Percentiles rank a stretch among this genome's conserved stretches.
Conservation (phyloP, 257 asterid genomes). For the Solanum sejunctum region DNA sequence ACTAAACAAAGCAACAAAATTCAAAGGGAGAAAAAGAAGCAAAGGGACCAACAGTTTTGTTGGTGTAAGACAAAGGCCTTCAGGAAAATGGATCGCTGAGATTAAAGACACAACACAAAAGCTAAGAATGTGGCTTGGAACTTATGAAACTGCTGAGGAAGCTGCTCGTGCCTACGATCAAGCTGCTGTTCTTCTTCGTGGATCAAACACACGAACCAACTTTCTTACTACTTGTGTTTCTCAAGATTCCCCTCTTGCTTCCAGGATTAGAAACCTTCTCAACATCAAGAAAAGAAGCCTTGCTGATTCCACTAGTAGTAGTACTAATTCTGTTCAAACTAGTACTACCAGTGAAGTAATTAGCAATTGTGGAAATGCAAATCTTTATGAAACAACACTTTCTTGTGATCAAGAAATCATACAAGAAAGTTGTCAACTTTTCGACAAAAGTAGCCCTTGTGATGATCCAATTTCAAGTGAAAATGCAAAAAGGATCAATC, state of each 20-base stretch:
- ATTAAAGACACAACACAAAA: slow-evolving; percentile 65
- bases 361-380: background rate
- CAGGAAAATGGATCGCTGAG: slow-evolving; percentile 78
- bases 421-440: slow-evolving; percentile 1
- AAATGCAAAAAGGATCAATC: background rate
- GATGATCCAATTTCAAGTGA: background rate
- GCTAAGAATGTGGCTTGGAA: slow-evolving; percentile 75
- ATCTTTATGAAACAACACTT: background rate
- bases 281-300: slow-evolving; percentile 19
- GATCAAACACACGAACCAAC: slow-evolving; percentile 51
- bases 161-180: slow-evolving; percentile 71
- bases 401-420: background rate
- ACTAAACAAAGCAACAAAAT: slow-evolving; percentile 14
- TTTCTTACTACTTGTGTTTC: slow-evolving; percentile 23
- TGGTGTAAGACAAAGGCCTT: slow-evolving; percentile 64
- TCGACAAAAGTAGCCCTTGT: background rate
- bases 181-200: slow-evolving; percentile 62
- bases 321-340: background rate
- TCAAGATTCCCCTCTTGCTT: slow-evolving; percentile 45
- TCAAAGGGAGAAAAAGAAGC: slow-evolving; percentile 12
- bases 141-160: slow-evolving; percentile 49
- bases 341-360: background rate
- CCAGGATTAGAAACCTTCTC: slow-evolving; percentile 41
- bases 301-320: background rate
- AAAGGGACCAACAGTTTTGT: slow-evolving; percentile 23